Conservation (phyloP, 805 yeast species). For the Myxozyma geophila region DNA sequence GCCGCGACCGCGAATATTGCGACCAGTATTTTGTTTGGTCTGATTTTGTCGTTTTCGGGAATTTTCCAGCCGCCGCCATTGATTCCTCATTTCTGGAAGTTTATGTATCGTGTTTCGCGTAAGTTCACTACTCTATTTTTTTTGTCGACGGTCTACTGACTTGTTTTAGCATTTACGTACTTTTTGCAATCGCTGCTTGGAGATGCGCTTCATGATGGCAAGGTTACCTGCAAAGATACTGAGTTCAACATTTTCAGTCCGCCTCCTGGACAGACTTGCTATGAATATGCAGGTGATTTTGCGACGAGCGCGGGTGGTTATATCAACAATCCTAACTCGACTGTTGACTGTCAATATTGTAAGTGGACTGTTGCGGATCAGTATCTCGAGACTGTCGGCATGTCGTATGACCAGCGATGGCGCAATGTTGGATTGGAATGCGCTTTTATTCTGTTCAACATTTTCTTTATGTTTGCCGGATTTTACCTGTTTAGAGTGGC, state of each 20-base stretch:
- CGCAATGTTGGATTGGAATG: constrained; percentile 65
- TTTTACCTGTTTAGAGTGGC: constrained; percentile 23
- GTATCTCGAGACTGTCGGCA: constrained; percentile 45
- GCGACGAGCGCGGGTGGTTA: constrained; percentile 46
- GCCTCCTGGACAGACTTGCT: constrained; percentile 68
- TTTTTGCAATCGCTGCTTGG: constrained; percentile 62
- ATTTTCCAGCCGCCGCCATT: constrained; percentile 59
- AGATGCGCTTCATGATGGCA: constrained; percentile 54
- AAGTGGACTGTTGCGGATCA: constrained; percentile 29
- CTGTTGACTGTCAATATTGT: constrained; percentile 39
- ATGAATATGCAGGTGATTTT: constrained; percentile 54
- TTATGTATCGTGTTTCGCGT: constrained; percentile 74
- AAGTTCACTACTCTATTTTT: background rate
- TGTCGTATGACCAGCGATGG: constrained; percentile 59
- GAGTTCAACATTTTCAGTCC: constrained; percentile 61
- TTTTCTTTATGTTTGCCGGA: constrained; percentile 33
- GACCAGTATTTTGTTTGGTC: constrained; percentile 58
- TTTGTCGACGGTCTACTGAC: too few relatives aligned
- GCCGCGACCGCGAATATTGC: constrained; percentile 69
- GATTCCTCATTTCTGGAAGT: constrained; percentile 85
- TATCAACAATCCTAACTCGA: constrained; percentile 36
- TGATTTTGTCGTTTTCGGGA: constrained; percentile 70
- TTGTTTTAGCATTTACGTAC: constrained; percentile 58
- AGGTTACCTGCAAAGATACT: constrained; percentile 53
- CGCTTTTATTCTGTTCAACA: constrained; percentile 51